Conservation (phyloP, 148 eudicot genomes). For the Rhododendron henanense region DNA sequence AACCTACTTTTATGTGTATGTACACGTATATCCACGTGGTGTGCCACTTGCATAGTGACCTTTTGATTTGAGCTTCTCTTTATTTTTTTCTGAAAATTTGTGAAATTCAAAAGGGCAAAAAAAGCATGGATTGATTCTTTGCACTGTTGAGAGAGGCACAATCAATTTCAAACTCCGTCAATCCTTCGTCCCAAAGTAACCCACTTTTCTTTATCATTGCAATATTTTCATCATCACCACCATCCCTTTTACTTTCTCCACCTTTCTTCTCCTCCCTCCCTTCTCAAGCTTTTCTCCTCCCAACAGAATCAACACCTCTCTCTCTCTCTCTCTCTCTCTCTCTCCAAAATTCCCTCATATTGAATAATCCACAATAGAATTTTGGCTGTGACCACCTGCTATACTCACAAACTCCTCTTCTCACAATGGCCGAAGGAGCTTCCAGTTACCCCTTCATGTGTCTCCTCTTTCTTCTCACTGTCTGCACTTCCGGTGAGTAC, state of each 20-base stretch:
- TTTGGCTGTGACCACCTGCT: conserved; percentile 18
- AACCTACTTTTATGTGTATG: neutral
- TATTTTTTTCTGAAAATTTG: neutral
- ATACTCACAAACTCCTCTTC: conserved; percentile 23
- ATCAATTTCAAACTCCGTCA: conserved; percentile 15
- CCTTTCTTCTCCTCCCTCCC: conserved; percentile 7
- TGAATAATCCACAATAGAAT: conserved; percentile 14
- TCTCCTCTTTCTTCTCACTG: conserved; percentile 26
- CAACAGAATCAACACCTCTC: neutral
- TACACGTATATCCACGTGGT: neutral
- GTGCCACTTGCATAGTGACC: neutral
- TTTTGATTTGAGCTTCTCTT: neutral
- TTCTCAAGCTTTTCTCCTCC: neutral
- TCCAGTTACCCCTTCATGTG: conserved; percentile 27
- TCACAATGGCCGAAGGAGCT: conserved; percentile 40
- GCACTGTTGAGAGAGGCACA: conserved; percentile 19
- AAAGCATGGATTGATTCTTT: conserved; percentile 25
- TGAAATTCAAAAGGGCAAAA: conserved; percentile 3
- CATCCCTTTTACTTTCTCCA: conserved; percentile 31
- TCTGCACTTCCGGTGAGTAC: conserved; percentile 51
- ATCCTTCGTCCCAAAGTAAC: conserved; percentile 24
- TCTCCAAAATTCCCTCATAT: conserved; percentile 15
- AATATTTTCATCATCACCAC: conserved; percentile 16
- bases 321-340: neutral
- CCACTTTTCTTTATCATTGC: conserved; percentile 23